phyloP scores from a whole-genome alignment of 2,329 filamentous ascomycete genomes.

The Xylariales sp. region DNA sequence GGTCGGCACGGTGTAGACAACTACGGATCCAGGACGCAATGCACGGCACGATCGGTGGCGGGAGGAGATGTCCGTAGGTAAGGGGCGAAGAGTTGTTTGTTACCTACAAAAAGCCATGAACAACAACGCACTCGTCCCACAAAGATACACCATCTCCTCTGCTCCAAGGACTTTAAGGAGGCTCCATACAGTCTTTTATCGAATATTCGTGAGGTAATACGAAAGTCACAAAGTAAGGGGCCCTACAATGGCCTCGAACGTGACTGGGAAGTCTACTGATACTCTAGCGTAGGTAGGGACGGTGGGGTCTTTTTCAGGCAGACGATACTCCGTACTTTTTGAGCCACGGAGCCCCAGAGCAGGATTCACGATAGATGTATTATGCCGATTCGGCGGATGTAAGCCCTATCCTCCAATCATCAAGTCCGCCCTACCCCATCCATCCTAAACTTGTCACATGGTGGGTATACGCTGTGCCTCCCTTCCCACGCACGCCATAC shows the following conservation, averaged over 20 bases:
- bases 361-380: not conserved
- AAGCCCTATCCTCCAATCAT: conserved; percentile 2
- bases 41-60: not conserved
- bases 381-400: not conserved
- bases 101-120: not conserved
- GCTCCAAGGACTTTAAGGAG: no score
- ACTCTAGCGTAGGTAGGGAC: not conserved
- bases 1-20: not conserved
- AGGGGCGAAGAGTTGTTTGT: not conserved
- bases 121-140: not conserved
- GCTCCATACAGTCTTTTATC: not conserved
- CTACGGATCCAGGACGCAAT: not conserved
- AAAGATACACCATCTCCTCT: not conserved
- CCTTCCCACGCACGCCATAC: not conserved
- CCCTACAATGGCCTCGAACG: not conserved
- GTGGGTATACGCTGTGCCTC: not conserved
- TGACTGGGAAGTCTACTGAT: not conserved
- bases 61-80: conserved; percentile 12
- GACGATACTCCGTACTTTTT: not conserved
- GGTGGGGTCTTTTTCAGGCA: conserved; percentile 3
- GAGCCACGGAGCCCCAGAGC: conserved; percentile 11
- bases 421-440: not conserved
- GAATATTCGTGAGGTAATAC: not conserved
- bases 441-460: not conserved
- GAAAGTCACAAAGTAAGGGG: not conserved